phyloP scores from a whole-genome alignment of 345 rosid species.

The Syzygium aromaticum region DNA sequence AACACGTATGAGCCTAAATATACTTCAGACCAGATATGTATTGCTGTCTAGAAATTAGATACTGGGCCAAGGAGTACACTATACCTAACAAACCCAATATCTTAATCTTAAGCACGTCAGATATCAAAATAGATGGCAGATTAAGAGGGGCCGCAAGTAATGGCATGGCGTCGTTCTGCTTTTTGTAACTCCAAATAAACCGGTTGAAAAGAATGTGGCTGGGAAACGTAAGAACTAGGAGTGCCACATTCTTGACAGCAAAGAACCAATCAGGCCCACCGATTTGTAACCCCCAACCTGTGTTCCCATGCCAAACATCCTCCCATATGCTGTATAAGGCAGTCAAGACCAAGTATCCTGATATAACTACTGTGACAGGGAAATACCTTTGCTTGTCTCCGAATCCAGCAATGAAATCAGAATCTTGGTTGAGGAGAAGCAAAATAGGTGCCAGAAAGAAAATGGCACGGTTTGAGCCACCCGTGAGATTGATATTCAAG shows the following conservation, averaged over 20 bases:
- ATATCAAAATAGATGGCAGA: constrained; percentile 76
- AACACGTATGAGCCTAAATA: constrained; percentile 42
- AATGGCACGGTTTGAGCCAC: constrained; percentile 92
- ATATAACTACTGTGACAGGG: constrained; percentile 74
- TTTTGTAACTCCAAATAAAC: constrained; percentile 81
- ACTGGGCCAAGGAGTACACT: constrained; percentile 68
- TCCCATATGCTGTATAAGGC: constrained; percentile 68
- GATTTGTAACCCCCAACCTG: constrained; percentile 83
- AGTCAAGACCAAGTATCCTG: constrained; percentile 66
- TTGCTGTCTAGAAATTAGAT: constrained; percentile 90
- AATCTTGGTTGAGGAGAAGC: constrained; percentile 95
- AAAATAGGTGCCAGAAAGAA: constrained; percentile 94
- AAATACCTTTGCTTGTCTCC: constrained; percentile 98
- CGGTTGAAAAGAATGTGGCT: constrained; percentile 88
- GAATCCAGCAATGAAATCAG: constrained; percentile 91
- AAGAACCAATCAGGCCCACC: constrained; percentile 97
- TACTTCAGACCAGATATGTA: constrained; percentile 84
- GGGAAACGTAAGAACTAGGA: constrained; percentile 78
- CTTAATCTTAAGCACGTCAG: constrained; percentile 80
- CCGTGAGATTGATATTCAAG: constrained; percentile 69
- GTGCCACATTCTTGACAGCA: constrained; percentile 82
- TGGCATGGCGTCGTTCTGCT: constrained; percentile 53
- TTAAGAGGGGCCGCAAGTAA: constrained; percentile 81
- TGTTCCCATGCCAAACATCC: constrained; percentile 83
- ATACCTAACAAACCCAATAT: constrained; percentile 77